These are phyloP conservation scores for Dioscorea cayenensis DNA, from an alignment of 116 monocot genomes.

Conservation along the genomic window DNA sequence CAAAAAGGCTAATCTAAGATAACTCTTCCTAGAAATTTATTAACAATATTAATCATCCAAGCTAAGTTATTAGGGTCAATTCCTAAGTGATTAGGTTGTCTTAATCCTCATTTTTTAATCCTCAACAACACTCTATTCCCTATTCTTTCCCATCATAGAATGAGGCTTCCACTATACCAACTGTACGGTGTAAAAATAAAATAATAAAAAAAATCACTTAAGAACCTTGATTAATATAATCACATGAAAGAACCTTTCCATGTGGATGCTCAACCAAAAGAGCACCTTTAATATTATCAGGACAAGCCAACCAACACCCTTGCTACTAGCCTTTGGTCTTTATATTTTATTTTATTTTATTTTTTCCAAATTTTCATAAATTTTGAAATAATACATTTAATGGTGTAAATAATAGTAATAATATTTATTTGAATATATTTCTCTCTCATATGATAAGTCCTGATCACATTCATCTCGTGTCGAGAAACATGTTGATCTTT, in stretches of 20 bases:
- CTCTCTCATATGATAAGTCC: neutral
- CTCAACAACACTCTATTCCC: neutral
- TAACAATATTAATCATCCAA: neutral
- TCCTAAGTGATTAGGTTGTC: neutral
- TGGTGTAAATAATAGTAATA: too few relatives aligned
- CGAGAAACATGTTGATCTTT: neutral
- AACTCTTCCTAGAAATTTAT: too few relatives aligned
- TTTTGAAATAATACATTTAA: too few relatives aligned
- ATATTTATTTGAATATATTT: too few relatives aligned
- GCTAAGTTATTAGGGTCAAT: neutral
- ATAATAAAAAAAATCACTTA: neutral
- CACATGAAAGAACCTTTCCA: slow-evolving; percentile 1
- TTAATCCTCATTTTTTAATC: neutral
- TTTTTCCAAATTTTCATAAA: too few relatives aligned
- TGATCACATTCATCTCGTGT: neutral
- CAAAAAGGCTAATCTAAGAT: neutral
- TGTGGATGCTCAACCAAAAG: neutral
- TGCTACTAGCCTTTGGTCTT: too few relatives aligned
- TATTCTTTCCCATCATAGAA: neutral
- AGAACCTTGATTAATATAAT: neutral
- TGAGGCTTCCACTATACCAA: neutral
- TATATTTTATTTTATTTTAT: too few relatives aligned
- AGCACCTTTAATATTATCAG: neutral
- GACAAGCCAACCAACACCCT: too few relatives aligned
- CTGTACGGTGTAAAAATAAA: neutral